A percentile compares a stretch with the other conserved stretches of the same genome.
Conservation (phyloP, 495 filamentous ascomycete species). For the Xylaria sp. region DNA sequence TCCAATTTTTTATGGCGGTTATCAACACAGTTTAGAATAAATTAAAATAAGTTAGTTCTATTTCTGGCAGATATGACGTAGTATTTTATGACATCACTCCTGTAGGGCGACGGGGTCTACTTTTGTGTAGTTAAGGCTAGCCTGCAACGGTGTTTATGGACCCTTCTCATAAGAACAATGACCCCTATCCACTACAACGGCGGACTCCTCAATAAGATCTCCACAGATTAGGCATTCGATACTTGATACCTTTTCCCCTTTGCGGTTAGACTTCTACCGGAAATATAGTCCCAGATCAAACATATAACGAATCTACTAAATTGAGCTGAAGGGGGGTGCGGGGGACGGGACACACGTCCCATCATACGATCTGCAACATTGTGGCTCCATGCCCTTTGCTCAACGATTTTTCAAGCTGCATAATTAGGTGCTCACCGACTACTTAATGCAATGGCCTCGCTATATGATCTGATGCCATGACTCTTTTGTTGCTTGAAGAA, state of each 20-base stretch:
- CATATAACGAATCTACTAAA: not conserved
- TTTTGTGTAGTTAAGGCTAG: not conserved
- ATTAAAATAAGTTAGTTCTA: not conserved
- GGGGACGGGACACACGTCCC: not conserved
- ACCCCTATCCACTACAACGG: not conserved
- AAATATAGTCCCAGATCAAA: not conserved
- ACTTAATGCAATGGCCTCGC: not conserved
- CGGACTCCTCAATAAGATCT: not conserved
- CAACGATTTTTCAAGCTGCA: not conserved
- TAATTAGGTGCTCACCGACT: not conserved
- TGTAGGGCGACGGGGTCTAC: not conserved
- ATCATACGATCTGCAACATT: conserved; percentile 7
- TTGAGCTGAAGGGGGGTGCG: not conserved
- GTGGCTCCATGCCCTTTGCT: not conserved
- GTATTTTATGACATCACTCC: not conserved
- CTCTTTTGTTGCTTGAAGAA: not conserved
- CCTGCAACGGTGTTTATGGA: not conserved
- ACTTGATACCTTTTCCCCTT: not conserved
- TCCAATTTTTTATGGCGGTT: not conserved
- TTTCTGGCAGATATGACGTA: not conserved
- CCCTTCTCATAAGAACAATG: not conserved
- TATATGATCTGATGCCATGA: not conserved
- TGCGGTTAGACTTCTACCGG: not conserved
- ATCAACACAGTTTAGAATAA: not conserved
- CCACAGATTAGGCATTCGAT: not conserved